Evolutionary conservation across 768 basidiomycete species (phyloP).

Genomic region (Terana coerulea): DNA sequence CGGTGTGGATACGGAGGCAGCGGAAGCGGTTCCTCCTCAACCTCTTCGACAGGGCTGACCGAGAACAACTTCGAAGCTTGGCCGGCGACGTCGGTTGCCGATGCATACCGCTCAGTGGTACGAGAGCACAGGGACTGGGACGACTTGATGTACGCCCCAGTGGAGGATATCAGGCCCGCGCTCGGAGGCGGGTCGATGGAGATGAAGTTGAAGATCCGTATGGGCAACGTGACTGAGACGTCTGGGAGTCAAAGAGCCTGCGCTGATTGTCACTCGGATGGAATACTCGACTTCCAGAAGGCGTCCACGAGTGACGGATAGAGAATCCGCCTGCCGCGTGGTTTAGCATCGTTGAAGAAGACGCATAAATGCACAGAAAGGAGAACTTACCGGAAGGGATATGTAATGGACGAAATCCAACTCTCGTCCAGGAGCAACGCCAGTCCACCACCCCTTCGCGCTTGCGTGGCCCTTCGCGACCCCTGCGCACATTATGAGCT

Average conservation of each 20-base stretch:
- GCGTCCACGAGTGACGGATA: conserved; percentile 63
- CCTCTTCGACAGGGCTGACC: not conserved
- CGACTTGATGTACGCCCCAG: conserved; percentile 6
- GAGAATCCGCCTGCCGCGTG: conserved; percentile 53
- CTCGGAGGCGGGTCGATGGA: conserved; percentile 78
- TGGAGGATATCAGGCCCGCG: conserved; percentile 14
- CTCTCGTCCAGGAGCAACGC: conserved; percentile 60
- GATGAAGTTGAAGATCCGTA: conserved; percentile 77
- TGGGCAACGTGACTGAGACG: conserved; percentile 66
- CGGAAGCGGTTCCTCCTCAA: not conserved
- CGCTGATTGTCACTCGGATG: conserved; percentile 59
- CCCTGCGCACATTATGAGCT: conserved; percentile 62
- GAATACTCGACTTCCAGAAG: conserved; percentile 77
- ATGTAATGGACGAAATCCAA: conserved; percentile 67
- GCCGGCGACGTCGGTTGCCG: not conserved
- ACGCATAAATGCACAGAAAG: conserved; percentile 1
- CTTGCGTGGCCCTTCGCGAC: conserved; percentile 68
- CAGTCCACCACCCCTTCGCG: conserved; percentile 88
- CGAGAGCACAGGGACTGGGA: conserved; percentile 1
- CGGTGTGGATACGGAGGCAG: not conserved
- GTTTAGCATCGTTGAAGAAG: not conserved
- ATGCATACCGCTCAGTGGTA: not conserved
- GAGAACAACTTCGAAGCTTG: conserved; percentile 2
- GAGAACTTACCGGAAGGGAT: conserved; percentile 64
- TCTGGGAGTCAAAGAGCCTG: conserved; percentile 59